phyloP scores from a whole-genome alignment of 352 stramenopile species.

The Phytophthora europaea region DNA sequence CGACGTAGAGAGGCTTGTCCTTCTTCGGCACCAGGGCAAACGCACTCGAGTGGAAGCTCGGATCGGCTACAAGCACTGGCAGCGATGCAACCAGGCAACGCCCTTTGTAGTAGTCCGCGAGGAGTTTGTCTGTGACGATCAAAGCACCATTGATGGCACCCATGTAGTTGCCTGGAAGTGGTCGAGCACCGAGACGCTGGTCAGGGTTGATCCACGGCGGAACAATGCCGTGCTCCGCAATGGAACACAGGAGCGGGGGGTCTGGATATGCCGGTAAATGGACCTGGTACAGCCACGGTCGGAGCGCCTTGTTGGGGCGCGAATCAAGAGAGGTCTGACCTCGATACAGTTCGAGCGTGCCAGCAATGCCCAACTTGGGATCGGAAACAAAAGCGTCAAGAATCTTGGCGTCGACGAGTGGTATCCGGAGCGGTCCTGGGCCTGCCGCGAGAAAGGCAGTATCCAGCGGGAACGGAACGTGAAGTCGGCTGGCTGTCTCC shows the following conservation, averaged over 20 bases:
- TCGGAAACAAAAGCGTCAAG: not conserved
- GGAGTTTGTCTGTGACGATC: slow-evolving; percentile 10
- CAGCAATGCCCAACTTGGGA: not conserved
- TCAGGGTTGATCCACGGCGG: not conserved
- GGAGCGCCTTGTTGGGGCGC: slow-evolving; percentile 11
- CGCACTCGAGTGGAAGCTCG: slow-evolving; percentile 10
- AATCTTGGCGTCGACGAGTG: not conserved
- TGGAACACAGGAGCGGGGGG: not conserved
- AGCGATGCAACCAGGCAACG: not conserved
- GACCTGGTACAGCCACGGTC: slow-evolving; percentile 6
- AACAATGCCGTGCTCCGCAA: slow-evolving; percentile 6
- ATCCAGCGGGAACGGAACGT: not conserved
- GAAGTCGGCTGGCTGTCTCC: no score
- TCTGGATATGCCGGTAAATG: slow-evolving; percentile 5
- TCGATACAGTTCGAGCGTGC: not conserved
- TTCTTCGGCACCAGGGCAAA: slow-evolving; percentile 21
- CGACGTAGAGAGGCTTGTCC: slow-evolving; percentile 1
- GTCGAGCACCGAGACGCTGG: not conserved
- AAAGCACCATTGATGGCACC: not conserved
- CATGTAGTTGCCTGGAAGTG: not conserved
- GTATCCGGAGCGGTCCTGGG: not conserved
- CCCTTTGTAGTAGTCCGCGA: slow-evolving; percentile 17
- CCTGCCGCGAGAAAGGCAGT: not conserved
- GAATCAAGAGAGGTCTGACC: not conserved
- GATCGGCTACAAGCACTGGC: not conserved